Evolutionary conservation across 163 green algal genomes (phyloP).

Genomic region (Scenedesmus sp.): DNA sequence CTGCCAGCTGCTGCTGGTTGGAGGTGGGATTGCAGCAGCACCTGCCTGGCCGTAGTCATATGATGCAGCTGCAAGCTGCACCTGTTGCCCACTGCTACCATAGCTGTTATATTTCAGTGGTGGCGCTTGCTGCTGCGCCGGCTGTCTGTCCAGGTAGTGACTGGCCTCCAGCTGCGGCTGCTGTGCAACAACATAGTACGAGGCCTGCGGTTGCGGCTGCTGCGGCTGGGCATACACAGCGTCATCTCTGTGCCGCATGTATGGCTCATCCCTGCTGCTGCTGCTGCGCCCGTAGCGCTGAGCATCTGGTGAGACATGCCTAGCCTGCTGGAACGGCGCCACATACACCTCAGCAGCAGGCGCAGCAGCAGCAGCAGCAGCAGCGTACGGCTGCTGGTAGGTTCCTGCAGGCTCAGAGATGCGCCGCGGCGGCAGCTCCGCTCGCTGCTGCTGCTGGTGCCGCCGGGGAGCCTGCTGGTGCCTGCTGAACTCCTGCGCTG

Average conservation of each 20-base stretch:
- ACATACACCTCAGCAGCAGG: neutral
- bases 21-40: neutral
- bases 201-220: neutral
- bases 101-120: neutral
- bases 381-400: constrained; percentile 2
- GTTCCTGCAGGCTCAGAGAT: neutral
- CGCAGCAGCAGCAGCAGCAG: neutral
- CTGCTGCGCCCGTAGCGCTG: neutral
- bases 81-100: neutral
- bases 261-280: neutral
- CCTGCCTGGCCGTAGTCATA: neutral
- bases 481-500: neutral
- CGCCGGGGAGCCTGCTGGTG: neutral
- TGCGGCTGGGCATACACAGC: neutral
- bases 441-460: neutral
- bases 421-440: neutral
- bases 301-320: neutral
- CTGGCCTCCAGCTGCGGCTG: neutral
- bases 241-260: neutral
- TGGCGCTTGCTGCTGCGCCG: neutral
- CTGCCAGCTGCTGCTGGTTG: neutral
- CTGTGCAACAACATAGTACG: neutral
- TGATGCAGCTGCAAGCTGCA: neutral
- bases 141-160: neutral
- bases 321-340: neutral